These are phyloP conservation scores for Erysimum pusillum DNA, from an alignment of 441 rosid species.

Conservation along the genomic window DNA sequence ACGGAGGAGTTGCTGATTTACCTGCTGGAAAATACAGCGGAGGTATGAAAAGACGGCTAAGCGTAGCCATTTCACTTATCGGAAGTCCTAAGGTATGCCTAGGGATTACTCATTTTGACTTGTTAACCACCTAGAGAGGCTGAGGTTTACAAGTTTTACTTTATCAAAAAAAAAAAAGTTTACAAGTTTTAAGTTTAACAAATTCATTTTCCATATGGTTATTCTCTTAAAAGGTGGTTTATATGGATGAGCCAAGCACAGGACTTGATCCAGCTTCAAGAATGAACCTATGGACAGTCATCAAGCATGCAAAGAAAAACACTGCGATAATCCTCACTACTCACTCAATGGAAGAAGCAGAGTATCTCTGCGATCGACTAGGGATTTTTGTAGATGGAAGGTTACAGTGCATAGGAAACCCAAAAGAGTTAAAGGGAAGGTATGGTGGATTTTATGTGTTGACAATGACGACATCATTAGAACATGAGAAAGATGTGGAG, in stretches of 20 bases:
- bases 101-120: background rate
- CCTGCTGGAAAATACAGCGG: slow-evolving; percentile 95
- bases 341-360: slow-evolving; percentile 99
- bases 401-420: slow-evolving; percentile 92
- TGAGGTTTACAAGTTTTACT: background rate
- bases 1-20: slow-evolving; percentile 87
- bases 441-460: slow-evolving; percentile 89
- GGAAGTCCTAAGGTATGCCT: slow-evolving; percentile 76
- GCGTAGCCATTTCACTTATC: slow-evolving; percentile 94
- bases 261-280: slow-evolving; percentile 98
- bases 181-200: background rate
- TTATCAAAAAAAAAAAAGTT: background rate
- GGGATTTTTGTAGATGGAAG: slow-evolving; percentile 90
- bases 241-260: slow-evolving; percentile 98
- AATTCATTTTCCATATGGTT: background rate
- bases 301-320: slow-evolving; percentile 74
- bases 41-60: slow-evolving; percentile 97
- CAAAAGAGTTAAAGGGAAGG: slow-evolving; percentile 93
- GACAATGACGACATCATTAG: slow-evolving; percentile 73
- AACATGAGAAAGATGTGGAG: slow-evolving; percentile 74
- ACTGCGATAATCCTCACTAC: slow-evolving; percentile 84
- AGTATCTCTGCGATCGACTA: slow-evolving; percentile 82
- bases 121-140: background rate
- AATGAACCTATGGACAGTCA: slow-evolving; percentile 84
- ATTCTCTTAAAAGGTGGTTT: slow-evolving; percentile 64